phyloP scores from a whole-genome alignment of 1,284 basidiomycete species.

The Trichosporon coremiiforme region DNA sequence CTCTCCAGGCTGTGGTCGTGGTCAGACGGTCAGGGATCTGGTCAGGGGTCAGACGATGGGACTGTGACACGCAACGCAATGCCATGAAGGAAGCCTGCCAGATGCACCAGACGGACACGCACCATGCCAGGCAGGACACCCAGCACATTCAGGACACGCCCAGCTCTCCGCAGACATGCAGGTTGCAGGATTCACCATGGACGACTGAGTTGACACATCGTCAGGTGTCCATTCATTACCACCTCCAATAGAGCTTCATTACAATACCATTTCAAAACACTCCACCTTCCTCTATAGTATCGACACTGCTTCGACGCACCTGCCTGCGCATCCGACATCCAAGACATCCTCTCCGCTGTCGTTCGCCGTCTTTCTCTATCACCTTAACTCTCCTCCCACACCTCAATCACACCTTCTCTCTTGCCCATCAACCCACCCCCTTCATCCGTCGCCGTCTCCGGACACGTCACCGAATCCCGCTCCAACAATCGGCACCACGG shows the following conservation, averaged over 20 bases:
- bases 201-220: too few species aligned
- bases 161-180: not conserved
- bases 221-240: too few species aligned
- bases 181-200: not conserved
- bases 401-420: not conserved
- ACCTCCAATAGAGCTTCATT: not conserved
- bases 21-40: not conserved
- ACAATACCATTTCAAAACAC: not conserved
- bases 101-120: not conserved
- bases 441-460: not conserved
- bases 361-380: not conserved
- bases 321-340: not conserved
- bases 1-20: not conserved
- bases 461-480: not conserved
- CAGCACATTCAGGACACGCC: not conserved
- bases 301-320: not conserved
- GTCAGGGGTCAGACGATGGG: slow-evolving; percentile 12
- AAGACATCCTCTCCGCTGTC: not conserved
- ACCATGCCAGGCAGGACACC: not conserved
- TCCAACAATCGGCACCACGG: not conserved
- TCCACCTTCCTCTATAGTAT: not conserved
- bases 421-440: not conserved
- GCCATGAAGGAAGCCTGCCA: not conserved
- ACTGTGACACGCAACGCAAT: slow-evolving; percentile 4
- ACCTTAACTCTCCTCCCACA: not conserved